phyloP scores from a whole-genome alignment of 2,329 filamentous ascomycete species.

The Fusarium sp. region DNA sequence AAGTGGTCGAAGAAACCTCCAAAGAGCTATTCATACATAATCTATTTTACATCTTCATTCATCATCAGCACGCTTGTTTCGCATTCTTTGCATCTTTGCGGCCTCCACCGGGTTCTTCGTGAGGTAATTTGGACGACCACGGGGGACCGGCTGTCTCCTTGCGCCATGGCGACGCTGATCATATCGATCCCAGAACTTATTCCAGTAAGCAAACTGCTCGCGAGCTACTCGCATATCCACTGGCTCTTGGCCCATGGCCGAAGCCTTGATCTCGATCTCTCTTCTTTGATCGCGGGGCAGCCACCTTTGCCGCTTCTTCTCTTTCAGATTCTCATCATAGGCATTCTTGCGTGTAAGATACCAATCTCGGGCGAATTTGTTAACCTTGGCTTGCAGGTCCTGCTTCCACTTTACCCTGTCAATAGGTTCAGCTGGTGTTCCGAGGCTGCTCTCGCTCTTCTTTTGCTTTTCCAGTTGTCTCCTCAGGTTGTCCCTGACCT shows the following conservation, averaged over 20 bases:
- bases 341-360: constrained; percentile 32
- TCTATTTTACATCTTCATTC: constrained; percentile 25
- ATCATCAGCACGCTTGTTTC: constrained; percentile 1
- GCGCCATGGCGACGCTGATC: constrained; percentile 34
- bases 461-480: constrained; percentile 36
- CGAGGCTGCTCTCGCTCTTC: constrained; percentile 34
- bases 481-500: constrained; percentile 35
- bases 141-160: not conserved
- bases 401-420: constrained; percentile 34
- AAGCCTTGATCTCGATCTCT: constrained; percentile 9
- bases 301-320: not conserved
- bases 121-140: not conserved
- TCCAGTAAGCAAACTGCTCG: constrained; percentile 40
- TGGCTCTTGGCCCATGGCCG: constrained; percentile 3
- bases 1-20: constrained; percentile 4
- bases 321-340: not conserved
- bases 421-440: constrained; percentile 3
- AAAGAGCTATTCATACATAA: constrained; percentile 26
- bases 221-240: constrained; percentile 30
- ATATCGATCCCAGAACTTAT: constrained; percentile 43
- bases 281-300: not conserved
- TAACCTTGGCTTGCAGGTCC: constrained; percentile 36
- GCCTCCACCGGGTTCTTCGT: not conserved
- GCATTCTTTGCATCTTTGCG: not conserved
- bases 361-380: constrained; percentile 37